Evolutionary conservation across 2,329 filamentous ascomycete genomes (phyloP), one percentile per base, ranked within the genome.

Genomic region (Trichophyton verrucosum): DNA sequence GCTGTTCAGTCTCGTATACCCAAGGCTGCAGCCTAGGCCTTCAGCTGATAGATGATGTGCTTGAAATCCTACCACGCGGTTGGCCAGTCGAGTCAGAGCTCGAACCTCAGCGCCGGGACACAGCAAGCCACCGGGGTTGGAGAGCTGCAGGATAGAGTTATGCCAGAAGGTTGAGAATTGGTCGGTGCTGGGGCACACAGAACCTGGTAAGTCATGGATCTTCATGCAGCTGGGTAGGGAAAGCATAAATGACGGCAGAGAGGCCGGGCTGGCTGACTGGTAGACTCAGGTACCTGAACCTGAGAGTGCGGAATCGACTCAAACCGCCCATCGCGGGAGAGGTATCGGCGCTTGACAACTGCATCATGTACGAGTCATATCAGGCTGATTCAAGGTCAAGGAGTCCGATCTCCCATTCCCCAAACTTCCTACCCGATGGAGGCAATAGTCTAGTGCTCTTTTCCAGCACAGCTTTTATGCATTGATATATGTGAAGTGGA

Each of bases 351-450:
- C n/a, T 47, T 47, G 44, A 17, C 2, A 44, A 30, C 27, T 30
- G 40, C 6, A 13, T 17, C 20, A 47, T 47, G 20, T 47, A 24
- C 20, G 7, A 47, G 6, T 22, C 17, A 20, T 11, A 22, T 47
- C 44, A 47, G 44, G 44, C 9, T 22, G 7, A n/a, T 27, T 61
- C 57, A 36, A 80, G 71, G 67, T 77, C 73, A 65, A 84, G 65
- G 24, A 83, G 64, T 2, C 79, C 79, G 11, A 83, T 80, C 9
- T 76, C 72, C 81, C 81, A 84, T 20, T 78, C 79, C 62, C 77
- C 75, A 66, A 83, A 83, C 27, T 60, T 73, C 63, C 78, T 74
- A 22, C 80, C 78, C n/a, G 74, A 75, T 2, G 63, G 64, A 0
- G 82, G 82, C 9, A 84, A 68, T 64, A 80, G 69, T 2, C 65